phyloP scores from a whole-genome alignment of 2,329 filamentous ascomycete species.

The Nigrospora osmanthi region DNA sequence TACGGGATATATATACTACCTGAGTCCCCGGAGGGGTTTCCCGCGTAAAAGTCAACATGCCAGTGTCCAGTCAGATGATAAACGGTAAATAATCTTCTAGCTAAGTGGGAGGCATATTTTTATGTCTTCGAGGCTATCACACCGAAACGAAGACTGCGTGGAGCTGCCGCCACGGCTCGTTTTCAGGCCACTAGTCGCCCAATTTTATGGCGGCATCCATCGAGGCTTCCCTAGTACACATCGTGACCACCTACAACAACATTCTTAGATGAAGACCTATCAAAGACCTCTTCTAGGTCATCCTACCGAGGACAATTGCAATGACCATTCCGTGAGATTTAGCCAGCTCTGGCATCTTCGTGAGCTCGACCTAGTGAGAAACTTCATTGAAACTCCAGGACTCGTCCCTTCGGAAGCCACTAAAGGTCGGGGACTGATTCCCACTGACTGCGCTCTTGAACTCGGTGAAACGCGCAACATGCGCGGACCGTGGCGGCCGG shows the following conservation, averaged over 20 bases:
- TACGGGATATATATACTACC: too few relatives aligned
- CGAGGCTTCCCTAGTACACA: constrained; percentile 54
- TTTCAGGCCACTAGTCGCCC: constrained; percentile 64
- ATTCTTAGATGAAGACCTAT: too few relatives aligned
- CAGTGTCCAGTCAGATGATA: constrained; percentile 61
- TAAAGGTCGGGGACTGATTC: constrained; percentile 7
- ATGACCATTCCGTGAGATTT: constrained; percentile 59
- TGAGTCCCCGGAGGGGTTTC: too few relatives aligned
- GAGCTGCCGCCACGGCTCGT: constrained; percentile 66
- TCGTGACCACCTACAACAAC: constrained; percentile 58
- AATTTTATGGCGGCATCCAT: constrained; percentile 52
- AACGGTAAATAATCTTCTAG: constrained; percentile 55
- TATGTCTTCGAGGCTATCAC: constrained; percentile 65
- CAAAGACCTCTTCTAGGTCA: too few relatives aligned
- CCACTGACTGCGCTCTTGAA: constrained; percentile 2
- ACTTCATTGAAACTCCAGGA: constrained; percentile 48
- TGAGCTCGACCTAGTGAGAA: constrained; percentile 58
- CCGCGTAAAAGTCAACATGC: too few relatives aligned
- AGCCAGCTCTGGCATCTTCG: constrained; percentile 53
- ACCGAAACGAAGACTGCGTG: constrained; percentile 60
- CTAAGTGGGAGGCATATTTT: constrained; percentile 63
- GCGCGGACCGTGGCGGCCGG: too few relatives aligned
- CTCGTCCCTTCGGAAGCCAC: constrained; percentile 51
- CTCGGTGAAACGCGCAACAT: background rate
- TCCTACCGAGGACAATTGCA: constrained; percentile 49